phyloP scores from a whole-genome alignment of 2,329 filamentous ascomycete species.

The Aspergillus costaricaensis region DNA sequence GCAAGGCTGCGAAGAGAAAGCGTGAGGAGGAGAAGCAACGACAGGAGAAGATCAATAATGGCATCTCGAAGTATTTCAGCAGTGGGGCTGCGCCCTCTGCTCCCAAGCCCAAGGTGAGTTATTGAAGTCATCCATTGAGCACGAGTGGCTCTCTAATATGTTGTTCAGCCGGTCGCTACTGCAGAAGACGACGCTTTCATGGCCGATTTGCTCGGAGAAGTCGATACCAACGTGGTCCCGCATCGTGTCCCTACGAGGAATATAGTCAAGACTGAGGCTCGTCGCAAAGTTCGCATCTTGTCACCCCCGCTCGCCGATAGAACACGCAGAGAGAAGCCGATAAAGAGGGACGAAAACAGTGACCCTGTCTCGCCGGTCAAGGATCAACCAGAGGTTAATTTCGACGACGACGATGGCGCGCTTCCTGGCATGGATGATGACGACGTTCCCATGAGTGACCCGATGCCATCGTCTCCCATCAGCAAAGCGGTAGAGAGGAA shows the following conservation, averaged over 20 bases:
- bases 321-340: slow-evolving; percentile 56
- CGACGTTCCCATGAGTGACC: slow-evolving; percentile 81
- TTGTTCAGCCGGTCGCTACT: slow-evolving; percentile 67
- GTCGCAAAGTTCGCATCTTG: slow-evolving; percentile 75
- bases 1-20: slow-evolving; percentile 75
- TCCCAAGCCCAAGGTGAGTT: slow-evolving; percentile 75
- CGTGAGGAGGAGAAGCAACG: slow-evolving; percentile 84
- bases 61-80: slow-evolving; percentile 93
- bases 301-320: slow-evolving; percentile 69
- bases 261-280: slow-evolving; percentile 70
- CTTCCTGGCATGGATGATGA: slow-evolving; percentile 65
- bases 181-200: slow-evolving; percentile 90
- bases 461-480: slow-evolving; percentile 82
- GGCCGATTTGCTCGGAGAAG: slow-evolving; percentile 78
- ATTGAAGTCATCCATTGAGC: slow-evolving; percentile 8
- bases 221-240: slow-evolving; percentile 73
- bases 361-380: slow-evolving; percentile 48
- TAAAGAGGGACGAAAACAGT: slow-evolving; percentile 45
- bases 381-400: slow-evolving; percentile 41
- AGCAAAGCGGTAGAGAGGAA: slow-evolving; percentile 76
- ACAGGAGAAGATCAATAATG: slow-evolving; percentile 82
- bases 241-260: slow-evolving; percentile 59
- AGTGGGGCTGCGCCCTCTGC: slow-evolving; percentile 65
- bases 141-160: slow-evolving; percentile 16
- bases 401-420: slow-evolving; percentile 60